These are phyloP conservation scores for Podospora comata DNA, from an alignment of 495 filamentous ascomycete species.

Conservation along the genomic window DNA sequence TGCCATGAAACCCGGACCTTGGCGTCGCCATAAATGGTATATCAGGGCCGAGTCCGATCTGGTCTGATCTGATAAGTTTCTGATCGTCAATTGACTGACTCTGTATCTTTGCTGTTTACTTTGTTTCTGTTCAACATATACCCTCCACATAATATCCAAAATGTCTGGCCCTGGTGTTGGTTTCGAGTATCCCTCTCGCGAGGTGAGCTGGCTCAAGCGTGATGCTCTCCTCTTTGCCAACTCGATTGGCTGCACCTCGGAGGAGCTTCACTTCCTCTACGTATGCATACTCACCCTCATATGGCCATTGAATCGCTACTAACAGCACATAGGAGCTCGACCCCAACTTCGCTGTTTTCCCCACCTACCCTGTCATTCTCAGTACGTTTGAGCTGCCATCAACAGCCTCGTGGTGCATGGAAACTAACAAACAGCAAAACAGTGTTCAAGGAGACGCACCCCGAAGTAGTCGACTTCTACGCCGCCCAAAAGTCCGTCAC, in stretches of 20 bases:
- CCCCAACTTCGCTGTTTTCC: constrained; percentile 78
- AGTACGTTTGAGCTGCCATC: constrained; percentile 45
- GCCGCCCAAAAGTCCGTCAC: constrained; percentile 53
- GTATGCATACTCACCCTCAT: constrained; percentile 42
- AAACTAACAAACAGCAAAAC: background rate
- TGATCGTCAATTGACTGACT: background rate
- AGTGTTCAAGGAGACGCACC: constrained; percentile 76
- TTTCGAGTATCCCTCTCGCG: constrained; percentile 68
- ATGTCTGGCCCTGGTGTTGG: constrained; percentile 66
- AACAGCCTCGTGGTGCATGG: background rate
- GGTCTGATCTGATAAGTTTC: background rate
- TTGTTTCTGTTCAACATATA: background rate
- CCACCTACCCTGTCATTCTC: constrained; percentile 81
- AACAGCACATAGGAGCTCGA: constrained; percentile 63
- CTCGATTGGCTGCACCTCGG: constrained; percentile 76
- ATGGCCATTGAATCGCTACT: constrained; percentile 17
- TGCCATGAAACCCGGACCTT: background rate
- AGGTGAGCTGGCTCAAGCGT: constrained; percentile 81
- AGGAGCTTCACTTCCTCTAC: constrained; percentile 89
- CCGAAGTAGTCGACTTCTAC: constrained; percentile 87
- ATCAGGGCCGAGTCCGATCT: background rate
- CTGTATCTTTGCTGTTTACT: background rate
- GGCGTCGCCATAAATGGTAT: background rate
- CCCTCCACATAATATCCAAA: constrained; percentile 14
- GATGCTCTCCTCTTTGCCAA: constrained; percentile 84